A percentile compares a stretch with the other conserved stretches of the same genome.
Evolutionary conservation across 2,329 filamentous ascomycete species (phyloP).

Genomic region (Ophiocordyceps camponoti-leonardi): DNA sequence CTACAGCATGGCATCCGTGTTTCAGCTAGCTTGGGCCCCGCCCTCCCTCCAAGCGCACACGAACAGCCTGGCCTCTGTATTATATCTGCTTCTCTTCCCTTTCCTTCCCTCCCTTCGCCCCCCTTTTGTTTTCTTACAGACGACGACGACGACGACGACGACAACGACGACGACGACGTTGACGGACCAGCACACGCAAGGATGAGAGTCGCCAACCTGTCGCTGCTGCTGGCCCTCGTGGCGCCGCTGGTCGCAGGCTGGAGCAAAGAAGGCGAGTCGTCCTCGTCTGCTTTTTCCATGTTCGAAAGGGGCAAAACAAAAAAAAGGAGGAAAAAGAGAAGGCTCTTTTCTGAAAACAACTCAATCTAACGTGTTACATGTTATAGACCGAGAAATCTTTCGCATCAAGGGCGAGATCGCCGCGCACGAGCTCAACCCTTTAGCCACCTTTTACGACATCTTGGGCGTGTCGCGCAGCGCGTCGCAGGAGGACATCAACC

Average conservation of each 20-base stretch:
- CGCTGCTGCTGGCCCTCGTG: constrained; percentile 47
- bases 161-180: too few species aligned
- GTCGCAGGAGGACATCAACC: constrained; percentile 75
- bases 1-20: background rate
- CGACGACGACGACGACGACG: too few species aligned
- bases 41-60: background rate
- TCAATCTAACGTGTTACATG: background rate
- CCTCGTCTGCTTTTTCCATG: background rate
- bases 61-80: background rate
- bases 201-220: constrained; percentile 56
- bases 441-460: constrained; percentile 89
- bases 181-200: constrained; percentile 16
- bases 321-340: too few species aligned
- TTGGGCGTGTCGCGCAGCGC: constrained; percentile 59
- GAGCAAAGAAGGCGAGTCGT: constrained; percentile 59
- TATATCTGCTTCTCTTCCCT: too few species aligned
- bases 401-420: constrained; percentile 77
- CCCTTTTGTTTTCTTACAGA: too few species aligned
- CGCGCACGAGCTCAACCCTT: constrained; percentile 56
- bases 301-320: too few species aligned
- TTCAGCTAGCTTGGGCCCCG: background rate
- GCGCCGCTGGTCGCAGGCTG: constrained; percentile 56
- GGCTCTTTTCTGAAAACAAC: too few species aligned
- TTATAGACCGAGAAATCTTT: constrained; percentile 89
- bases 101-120: too few species aligned